Evolutionary conservation across 371 early-diverging fungal genomes (phyloP).

Genomic region (Apophysomyces sp.): DNA sequence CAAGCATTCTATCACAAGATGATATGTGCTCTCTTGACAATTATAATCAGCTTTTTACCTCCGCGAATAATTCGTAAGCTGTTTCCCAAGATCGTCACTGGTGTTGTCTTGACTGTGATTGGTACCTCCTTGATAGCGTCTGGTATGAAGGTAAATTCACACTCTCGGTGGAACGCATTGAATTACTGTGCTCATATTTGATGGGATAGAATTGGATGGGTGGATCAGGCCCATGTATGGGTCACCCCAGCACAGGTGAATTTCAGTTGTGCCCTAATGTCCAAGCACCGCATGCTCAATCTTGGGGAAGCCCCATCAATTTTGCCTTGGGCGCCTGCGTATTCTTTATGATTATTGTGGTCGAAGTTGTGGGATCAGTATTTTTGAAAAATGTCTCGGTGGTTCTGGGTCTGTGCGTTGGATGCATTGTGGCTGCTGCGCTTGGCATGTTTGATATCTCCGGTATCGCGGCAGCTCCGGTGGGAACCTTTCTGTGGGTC

Average conservation of each 20-base stretch:
- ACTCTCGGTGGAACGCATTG: slow-evolving; percentile 21
- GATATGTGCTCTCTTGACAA: slow-evolving; percentile 45
- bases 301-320: slow-evolving; percentile 50
- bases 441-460: slow-evolving; percentile 53
- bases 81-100: slow-evolving; percentile 58
- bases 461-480: slow-evolving; percentile 48
- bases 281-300: slow-evolving; percentile 50
- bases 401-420: slow-evolving; percentile 55
- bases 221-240: slow-evolving; percentile 47
- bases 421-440: slow-evolving; percentile 53
- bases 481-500: slow-evolving; percentile 59
- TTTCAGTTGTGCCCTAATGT: slow-evolving; percentile 34
- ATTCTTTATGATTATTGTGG: slow-evolving; percentile 51
- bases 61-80: slow-evolving; percentile 44
- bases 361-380: slow-evolving; percentile 59
- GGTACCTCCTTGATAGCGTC: slow-evolving; percentile 46
- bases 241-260: slow-evolving; percentile 27
- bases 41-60: slow-evolving; percentile 50
- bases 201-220: slow-evolving; percentile 43
- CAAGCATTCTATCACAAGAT: slow-evolving; percentile 20
- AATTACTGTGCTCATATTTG: slow-evolving; percentile 35
- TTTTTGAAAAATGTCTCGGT: slow-evolving; percentile 59
- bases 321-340: slow-evolving; percentile 58
- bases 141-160: slow-evolving; percentile 34
- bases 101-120: slow-evolving; percentile 49